Evolutionary conservation across 2,329 filamentous ascomycete genomes (phyloP).

Genomic region (Pseudogymnoascus sp.): DNA sequence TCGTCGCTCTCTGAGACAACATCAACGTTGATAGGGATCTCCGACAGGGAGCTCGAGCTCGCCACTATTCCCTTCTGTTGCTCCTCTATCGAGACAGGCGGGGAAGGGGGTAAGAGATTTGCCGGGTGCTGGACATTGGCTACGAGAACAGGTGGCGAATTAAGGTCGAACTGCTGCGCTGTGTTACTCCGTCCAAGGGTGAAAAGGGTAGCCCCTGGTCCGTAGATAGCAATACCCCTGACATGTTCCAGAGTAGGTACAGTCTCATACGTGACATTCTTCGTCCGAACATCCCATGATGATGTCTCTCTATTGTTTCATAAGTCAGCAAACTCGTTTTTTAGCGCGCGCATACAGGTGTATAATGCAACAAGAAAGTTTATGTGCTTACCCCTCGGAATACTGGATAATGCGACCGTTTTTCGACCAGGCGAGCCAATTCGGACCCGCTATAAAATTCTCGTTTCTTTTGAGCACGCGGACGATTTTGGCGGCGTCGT

Average conservation of each 20-base stretch:
- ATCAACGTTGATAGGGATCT: slow-evolving; percentile 47
- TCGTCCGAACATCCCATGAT: slow-evolving; percentile 97
- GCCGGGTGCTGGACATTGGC: slow-evolving; percentile 81
- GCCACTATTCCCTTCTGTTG: slow-evolving; percentile 37
- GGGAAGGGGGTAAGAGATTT: slow-evolving; percentile 67
- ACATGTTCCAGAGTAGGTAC: slow-evolving; percentile 80
- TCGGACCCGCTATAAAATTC: slow-evolving; percentile 62
- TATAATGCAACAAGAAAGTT: slow-evolving; percentile 13
- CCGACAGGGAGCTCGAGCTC: slow-evolving; percentile 31
- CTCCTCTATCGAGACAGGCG: slow-evolving; percentile 72
- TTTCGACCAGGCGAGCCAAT: slow-evolving; percentile 98
- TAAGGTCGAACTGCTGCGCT: slow-evolving; percentile 91
- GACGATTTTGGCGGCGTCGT: slow-evolving; percentile 78
- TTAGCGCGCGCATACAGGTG: slow-evolving; percentile 40
- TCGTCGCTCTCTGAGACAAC: slow-evolving; percentile 67
- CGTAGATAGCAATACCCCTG: slow-evolving; percentile 76
- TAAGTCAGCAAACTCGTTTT: slow-evolving; percentile 32
- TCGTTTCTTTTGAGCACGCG: slow-evolving; percentile 76
- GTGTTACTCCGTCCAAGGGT: slow-evolving; percentile 81
- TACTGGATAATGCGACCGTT: slow-evolving; percentile 93
- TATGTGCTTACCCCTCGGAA: slow-evolving; percentile 67
- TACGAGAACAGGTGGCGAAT: slow-evolving; percentile 70
- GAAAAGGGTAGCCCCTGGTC: slow-evolving; percentile 84
- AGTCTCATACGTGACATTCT: slow-evolving; percentile 82
- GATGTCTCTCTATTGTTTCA: slow-evolving; percentile 62